Base-by-base conservation (phyloP, 768 basidiomycete species). In the Mycena vitilis region DNA sequence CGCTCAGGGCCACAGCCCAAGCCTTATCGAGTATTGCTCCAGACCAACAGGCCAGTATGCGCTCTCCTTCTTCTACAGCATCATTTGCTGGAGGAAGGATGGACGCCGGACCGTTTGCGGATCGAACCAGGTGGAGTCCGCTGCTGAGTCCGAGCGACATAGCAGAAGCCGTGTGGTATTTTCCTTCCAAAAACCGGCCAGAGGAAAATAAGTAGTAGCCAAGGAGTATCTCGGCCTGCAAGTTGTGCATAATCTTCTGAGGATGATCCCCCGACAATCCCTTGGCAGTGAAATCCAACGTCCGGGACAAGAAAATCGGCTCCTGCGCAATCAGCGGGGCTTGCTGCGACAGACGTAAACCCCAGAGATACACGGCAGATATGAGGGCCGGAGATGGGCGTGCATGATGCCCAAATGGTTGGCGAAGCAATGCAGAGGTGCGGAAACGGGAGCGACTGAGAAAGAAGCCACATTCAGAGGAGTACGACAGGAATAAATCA, bases 221-320 rank as follows among this genome's bases (percentile, higher is more conserved):
- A 22, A 91, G 80, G 23, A 91, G 79, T 8, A 90, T 79, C 62
- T 89, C 84, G 0, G 85, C 80, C 69, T 88, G 87, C 23, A 88
- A 77, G 5, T 82, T 77, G 45, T 87, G 82, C 42, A 88, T 73
- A 18, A 84, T 76, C 71, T 73, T 74, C 3, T 80, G 71, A 34
- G 82, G 81, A 40, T 87, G 86, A 4, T 61, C 66, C 9, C 79
- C 75, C 6, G 83, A 81, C 13, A 87, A 74, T 12, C 75, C 73
- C 3, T 75, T 75, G 10, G 84, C 76, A 0, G 83, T 76, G 25
- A 80, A 77, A 9, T 82, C 75, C 42, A 85, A 75, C 0, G 85
- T 81, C 38, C 81, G 82, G 0, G 79, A 72, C 23, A 90, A 78
- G 60, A 86, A 78, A 0, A 74, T 71, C 0, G 74, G 70, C 71